Evolutionary conservation across 257 asterid genomes (phyloP).

Genomic region (Rubia yunnanensis): DNA sequence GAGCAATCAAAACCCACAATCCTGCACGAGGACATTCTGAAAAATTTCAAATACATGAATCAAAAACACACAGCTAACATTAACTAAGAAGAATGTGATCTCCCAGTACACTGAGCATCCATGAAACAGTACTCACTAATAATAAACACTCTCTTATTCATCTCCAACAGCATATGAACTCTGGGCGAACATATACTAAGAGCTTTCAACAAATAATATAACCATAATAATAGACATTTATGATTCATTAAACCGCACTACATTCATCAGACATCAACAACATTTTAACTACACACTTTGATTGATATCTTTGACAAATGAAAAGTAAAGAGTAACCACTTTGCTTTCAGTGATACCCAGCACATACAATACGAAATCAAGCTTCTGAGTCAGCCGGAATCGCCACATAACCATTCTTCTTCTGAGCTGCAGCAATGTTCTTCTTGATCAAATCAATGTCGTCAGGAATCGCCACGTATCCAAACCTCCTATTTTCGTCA

Average conservation of each 20-base stretch:
- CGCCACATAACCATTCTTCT: constrained; percentile 26
- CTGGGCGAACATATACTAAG: background rate
- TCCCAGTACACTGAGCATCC: background rate
- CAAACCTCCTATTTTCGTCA: constrained; percentile 32
- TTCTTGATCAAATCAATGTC: constrained; percentile 40
- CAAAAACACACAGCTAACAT: background rate
- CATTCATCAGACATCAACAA: constrained; percentile 6
- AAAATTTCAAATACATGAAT: background rate
- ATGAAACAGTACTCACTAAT: background rate
- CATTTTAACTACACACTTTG: constrained; percentile 11
- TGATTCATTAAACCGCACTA: constrained; percentile 3
- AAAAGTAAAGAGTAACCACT: background rate
- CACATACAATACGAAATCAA: constrained; percentile 20
- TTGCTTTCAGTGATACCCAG: constrained; percentile 2
- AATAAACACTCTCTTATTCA: background rate
- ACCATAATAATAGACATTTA: constrained; percentile 6
- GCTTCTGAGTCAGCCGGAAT: constrained; percentile 39
- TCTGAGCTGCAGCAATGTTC: constrained; percentile 25
- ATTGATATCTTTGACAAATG: constrained; percentile 2
- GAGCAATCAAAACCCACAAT: background rate
- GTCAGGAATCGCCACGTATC: constrained; percentile 39
- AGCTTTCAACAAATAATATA: background rate
- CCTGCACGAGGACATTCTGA: background rate
- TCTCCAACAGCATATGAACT: background rate
- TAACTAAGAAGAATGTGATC: background rate